phyloP scores from a whole-genome alignment of 306 rosid species.

The Cucurbita moschata region DNA sequence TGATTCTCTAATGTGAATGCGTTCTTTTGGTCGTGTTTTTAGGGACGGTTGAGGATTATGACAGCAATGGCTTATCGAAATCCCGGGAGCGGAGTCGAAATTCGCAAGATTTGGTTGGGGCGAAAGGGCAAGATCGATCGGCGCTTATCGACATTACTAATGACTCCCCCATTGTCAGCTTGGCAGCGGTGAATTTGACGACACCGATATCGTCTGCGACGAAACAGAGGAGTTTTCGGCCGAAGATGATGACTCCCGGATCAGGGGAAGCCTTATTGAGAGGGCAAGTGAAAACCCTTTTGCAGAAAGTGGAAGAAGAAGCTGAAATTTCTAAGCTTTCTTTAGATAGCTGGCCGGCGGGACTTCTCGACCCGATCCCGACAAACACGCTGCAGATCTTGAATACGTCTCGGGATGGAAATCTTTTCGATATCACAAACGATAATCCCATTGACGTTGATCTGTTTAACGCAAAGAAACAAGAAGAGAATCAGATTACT shows the following conservation, averaged over 20 bases:
- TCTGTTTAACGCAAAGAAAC: constrained; percentile 21
- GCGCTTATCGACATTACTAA: constrained; percentile 67
- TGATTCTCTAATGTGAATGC: neutral
- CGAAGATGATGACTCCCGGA: constrained; percentile 57
- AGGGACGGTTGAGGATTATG: constrained; percentile 49
- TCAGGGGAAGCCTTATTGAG: constrained; percentile 86
- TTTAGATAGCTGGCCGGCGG: constrained; percentile 29
- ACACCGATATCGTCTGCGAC: constrained; percentile 40
- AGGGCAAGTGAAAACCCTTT: constrained; percentile 82
- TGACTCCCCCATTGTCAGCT: constrained; percentile 88
- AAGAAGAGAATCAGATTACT: constrained; percentile 29
- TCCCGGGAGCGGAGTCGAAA: constrained; percentile 32
- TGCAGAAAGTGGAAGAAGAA: constrained; percentile 90
- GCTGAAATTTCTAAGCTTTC: constrained; percentile 62
- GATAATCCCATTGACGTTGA: constrained; percentile 19
- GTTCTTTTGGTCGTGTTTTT: neutral
- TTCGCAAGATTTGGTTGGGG: constrained; percentile 7
- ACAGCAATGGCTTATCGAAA: constrained; percentile 28
- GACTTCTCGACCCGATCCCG: constrained; percentile 78
- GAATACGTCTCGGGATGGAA: constrained; percentile 18
- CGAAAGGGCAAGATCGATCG: constrained; percentile 39
- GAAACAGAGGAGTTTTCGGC: constrained; percentile 28
- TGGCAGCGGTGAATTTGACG: constrained; percentile 31
- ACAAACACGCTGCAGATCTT: constrained; percentile 61
- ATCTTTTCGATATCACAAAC: neutral